Base-by-base conservation (phyloP, 2,329 filamentous ascomycete species). In the Clonostachys chloroleuca region DNA sequence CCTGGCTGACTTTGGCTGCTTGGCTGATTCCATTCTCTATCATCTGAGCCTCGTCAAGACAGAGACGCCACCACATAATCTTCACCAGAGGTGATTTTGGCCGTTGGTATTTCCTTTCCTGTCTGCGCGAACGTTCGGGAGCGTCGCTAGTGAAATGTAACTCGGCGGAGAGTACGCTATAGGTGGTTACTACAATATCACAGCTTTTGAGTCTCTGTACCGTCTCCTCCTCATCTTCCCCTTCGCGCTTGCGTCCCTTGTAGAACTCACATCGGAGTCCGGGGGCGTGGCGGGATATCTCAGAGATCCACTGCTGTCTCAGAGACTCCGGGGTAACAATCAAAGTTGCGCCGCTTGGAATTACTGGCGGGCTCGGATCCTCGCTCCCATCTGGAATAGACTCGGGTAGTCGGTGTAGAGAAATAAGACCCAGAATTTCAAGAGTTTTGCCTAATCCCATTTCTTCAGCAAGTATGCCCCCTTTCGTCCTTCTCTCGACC, bases 41-140 rank as follows among this genome's bases (percentile, higher is more conserved):
- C 87, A 96, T 95, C 59, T 99, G 94, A 1, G 92, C 84, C 70
- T 85, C 91, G 49, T 87, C 84, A 2, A 87, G 73, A 46, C 83
- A 84, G 2, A 95, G 81, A 40, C 92, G 79, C 90, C 91, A 96
- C 91, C 90, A 97, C 2, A 77, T 82, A 16, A 96, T 81, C 54
- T 87, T 80, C 10, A 92, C 83, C 7, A 97, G 72, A 0, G 92
- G 92, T 5, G 89, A 94, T 45, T 76, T 84, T 4, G 78, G 75
- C 30, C 84, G 77, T 50, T 83, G 74, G 47, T 88, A 86, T 47
- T 79, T 82, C 55, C 84, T 81, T 47, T 78, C 74, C 8, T 85
- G 80, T 45, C 92, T 77, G 52, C 83, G 78, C 3, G 71, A 65
- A 35, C 92, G 84, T 41, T 85, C 77, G 0, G 92, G 89, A 9